Percentiles rank a stretch among this genome's conserved stretches.
phyloP scores from a whole-genome alignment of 2,329 filamentous ascomycete genomes.

The Acarospora socialis region DNA sequence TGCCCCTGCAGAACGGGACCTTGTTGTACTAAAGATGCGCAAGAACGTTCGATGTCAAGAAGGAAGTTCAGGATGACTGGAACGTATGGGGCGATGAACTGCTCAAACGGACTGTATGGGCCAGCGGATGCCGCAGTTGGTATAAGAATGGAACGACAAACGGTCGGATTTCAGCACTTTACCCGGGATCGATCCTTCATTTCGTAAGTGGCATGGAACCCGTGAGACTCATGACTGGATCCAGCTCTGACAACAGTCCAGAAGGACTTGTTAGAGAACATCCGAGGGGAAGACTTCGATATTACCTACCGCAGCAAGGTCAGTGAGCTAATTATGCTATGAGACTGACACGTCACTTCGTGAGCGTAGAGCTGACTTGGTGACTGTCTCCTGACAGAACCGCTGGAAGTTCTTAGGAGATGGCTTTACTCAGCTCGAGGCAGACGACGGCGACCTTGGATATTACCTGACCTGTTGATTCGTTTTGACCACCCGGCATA shows the following conservation, averaged over 20 bases:
- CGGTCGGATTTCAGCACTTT: constrained; percentile 12
- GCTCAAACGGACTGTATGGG: constrained; percentile 21
- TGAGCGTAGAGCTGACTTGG: no score
- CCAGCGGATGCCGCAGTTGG: constrained; percentile 18
- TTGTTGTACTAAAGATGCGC: not conserved
- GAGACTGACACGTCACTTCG: no score
- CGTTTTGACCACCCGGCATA: no score
- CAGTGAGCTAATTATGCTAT: no score
- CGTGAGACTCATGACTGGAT: no score
- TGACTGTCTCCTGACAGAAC: no score
- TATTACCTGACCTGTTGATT: no score
- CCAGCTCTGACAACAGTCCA: not conserved
- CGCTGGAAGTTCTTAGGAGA: constrained; percentile 15
- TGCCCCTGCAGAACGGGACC: not conserved
- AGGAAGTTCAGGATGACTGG: constrained; percentile 21
- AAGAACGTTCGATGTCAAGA: constrained; percentile 17
- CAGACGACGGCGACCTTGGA: constrained; percentile 21
- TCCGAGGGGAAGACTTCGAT: constrained; percentile 16
- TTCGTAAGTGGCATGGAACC: no score
- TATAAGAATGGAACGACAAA: constrained; percentile 19
- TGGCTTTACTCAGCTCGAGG: constrained; percentile 20
- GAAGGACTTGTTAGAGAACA: constrained; percentile 12
- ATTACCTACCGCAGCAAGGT: constrained; percentile 12
- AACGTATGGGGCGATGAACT: constrained; percentile 22
- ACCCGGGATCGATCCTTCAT: constrained; percentile 11